Conservation (phyloP, 345 rosid species). For the Mangifera indica region DNA sequence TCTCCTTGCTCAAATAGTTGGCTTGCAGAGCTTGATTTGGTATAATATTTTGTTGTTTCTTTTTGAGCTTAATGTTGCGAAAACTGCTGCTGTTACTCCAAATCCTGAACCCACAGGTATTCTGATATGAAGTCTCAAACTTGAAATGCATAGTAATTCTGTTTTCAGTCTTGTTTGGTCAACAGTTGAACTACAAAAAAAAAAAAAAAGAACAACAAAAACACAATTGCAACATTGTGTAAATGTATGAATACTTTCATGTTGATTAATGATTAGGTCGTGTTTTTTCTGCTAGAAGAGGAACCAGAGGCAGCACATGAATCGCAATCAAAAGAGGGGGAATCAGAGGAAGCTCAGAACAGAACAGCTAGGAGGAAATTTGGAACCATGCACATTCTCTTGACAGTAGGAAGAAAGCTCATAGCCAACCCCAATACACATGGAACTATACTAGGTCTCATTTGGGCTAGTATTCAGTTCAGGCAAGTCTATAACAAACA, state of each 20-base stretch:
- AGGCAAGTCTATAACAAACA: conserved; percentile 35
- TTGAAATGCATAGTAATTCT: conserved; percentile 9
- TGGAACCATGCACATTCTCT: conserved; percentile 45
- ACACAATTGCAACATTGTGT: too few species aligned
- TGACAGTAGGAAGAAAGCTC: conserved; percentile 67
- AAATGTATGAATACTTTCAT: not conserved
- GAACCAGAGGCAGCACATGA: conserved; percentile 42
- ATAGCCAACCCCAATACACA: conserved; percentile 74
- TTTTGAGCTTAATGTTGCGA: conserved; percentile 66
- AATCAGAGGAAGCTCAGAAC: conserved; percentile 30
- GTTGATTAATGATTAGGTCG: not conserved
- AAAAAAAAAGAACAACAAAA: too few species aligned
- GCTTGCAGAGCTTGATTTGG: conserved; percentile 82
- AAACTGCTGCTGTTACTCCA: conserved; percentile 32
- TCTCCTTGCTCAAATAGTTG: conserved; percentile 70
- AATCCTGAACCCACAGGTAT: conserved; percentile 54
- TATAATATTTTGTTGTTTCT: conserved; percentile 68
- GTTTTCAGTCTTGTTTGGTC: conserved; percentile 24
- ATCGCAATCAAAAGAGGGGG: conserved; percentile 48
- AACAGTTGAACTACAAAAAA: conserved; percentile 4
- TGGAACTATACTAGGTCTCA: conserved; percentile 62
- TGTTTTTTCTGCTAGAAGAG: conserved; percentile 18
- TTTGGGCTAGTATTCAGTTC: conserved; percentile 82
- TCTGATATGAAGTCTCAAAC: not conserved
- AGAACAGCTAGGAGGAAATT: conserved; percentile 41